These are phyloP conservation scores for Pythium utonaiense DNA, from an alignment of 352 stramenopile species.

Conservation along the genomic window DNA sequence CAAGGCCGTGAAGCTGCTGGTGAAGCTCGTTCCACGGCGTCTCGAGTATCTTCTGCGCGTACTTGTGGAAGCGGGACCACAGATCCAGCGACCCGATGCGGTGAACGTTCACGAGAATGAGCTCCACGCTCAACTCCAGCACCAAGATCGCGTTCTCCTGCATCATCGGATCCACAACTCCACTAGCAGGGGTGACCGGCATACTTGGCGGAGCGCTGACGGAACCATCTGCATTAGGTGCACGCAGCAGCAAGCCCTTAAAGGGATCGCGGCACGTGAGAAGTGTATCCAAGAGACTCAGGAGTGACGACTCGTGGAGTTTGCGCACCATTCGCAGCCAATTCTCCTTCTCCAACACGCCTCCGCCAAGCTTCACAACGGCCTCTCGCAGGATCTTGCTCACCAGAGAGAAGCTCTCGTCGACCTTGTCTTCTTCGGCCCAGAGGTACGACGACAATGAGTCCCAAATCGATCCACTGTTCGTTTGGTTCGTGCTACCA, in stretches of 20 bases:
- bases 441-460: constrained; percentile 84
- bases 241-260: constrained; percentile 67
- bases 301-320: constrained; percentile 57
- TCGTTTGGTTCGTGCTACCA: constrained; percentile 1
- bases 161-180: constrained; percentile 71
- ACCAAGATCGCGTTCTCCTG: constrained; percentile 88
- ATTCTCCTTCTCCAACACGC: constrained; percentile 82
- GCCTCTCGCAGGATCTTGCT: constrained; percentile 77
- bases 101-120: constrained; percentile 83
- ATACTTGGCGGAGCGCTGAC: neutral
- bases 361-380: constrained; percentile 63
- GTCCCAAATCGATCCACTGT: constrained; percentile 69
- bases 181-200: constrained; percentile 1
- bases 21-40: constrained; percentile 65
- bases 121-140: constrained; percentile 77
- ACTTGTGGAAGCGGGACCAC: constrained; percentile 80
- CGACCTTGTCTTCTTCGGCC: constrained; percentile 76
- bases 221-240: constrained; percentile 8
- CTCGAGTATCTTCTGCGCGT: constrained; percentile 71
- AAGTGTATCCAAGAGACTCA: constrained; percentile 69
- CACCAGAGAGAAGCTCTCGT: constrained; percentile 77
- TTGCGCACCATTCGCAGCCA: constrained; percentile 82
- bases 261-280: constrained; percentile 73
- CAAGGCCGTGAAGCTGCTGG: constrained; percentile 77
- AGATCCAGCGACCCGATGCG: constrained; percentile 67